Base-by-base conservation (phyloP, 2,329 filamentous ascomycete genomes). In the Paraphoma sp. region DNA sequence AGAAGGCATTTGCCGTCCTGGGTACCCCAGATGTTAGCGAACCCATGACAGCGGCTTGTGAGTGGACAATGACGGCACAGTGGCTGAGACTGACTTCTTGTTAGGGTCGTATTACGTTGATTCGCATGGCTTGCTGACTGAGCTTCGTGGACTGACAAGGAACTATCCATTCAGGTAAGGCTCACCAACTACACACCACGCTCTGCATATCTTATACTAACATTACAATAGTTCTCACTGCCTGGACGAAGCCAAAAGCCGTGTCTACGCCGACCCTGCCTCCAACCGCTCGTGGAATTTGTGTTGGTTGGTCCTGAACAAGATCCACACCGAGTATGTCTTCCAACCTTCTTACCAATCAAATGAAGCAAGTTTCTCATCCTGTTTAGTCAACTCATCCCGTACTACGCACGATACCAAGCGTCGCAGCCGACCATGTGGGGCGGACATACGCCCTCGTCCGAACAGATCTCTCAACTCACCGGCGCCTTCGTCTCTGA, bases 231-330 rank as follows among this genome's bases (percentile, higher is more conserved):
- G 85, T 62, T 85, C 84, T 11, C 86, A 87, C 47, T 82, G 89
- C 33, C 72, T 92, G 1, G 82, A 85, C 48, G 88, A 90, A 67
- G 89, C 89, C 0, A 87, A 89, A 66, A 76, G 79, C 53, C 80
- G 87, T 18, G 89, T 92, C 2, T 81, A 83, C 52, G 79, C 78
- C 29, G 89, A 92, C 60, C 87, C 88, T 0, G 78, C 82, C 16
- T 89, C 87, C 61, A 87, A 87, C 64, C 83, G 87, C 23, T 91
- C 88, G 70, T 92, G 90, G 89, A 93, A 92, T 70, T 81, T 89
- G 64, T 89, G 88, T 42, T 92, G 89, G 89, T 78, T 92, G 45
- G 86, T 89, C 31, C 77, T 92, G 9, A 78, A 78, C 42, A 91
- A 90, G 73, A 87, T 91, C 48, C 80, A 82, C 18, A 84, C 86